Evolutionary conservation across 1,139 yeast species (phyloP), one percentile per base, ranked within the genome.

Genomic region (Hanseniaspora sp.): DNA sequence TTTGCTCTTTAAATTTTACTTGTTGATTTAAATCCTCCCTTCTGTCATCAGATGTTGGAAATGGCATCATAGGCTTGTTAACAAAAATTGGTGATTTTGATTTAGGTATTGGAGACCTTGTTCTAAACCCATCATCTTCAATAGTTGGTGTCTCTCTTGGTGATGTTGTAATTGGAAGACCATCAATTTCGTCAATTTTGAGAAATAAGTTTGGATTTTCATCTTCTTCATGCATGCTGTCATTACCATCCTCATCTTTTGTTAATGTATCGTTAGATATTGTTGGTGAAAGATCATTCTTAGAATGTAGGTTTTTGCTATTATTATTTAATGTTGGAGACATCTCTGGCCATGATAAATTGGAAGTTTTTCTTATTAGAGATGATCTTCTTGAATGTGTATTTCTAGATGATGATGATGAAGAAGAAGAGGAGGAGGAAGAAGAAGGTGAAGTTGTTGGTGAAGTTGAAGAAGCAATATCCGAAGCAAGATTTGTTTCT

Each of bases 111-210:
- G 40, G 40, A 13, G 40, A 37, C 7, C 18, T 11, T n/a, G 17
- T n/a, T 42, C 29, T 29, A 42, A 23, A 9, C 6, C 28, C 45
- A 28, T 42, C 34, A 13, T 5, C 23, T 40, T 39, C 18, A 11
- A 38, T 43, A 17, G 31, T 37, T 6, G 15, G 5, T 7, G 58
- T 45, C 0, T 35, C 41, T 13, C 29, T 49, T 1, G 53, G 53
- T 31, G 41, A 23, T 0, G 41, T 7, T n/a, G 53, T 23, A 17
- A 52, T 15, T 1, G 54, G 63, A 59, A 39, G 68, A 0, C 69
- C 69, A 52, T 67, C 70, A 7, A 67, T 63, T 55, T 67, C 70
- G 54, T 67, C 70, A 1, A 67, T 69, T 56, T 67, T 67, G 5
- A 65, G 61, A 56, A 67, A 67, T 0, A 63, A 66, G 12, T 65